Percentiles rank a stretch among this genome's conserved stretches.
phyloP scores from a whole-genome alignment of 163 green algal genomes.

The Volvox carteri region DNA sequence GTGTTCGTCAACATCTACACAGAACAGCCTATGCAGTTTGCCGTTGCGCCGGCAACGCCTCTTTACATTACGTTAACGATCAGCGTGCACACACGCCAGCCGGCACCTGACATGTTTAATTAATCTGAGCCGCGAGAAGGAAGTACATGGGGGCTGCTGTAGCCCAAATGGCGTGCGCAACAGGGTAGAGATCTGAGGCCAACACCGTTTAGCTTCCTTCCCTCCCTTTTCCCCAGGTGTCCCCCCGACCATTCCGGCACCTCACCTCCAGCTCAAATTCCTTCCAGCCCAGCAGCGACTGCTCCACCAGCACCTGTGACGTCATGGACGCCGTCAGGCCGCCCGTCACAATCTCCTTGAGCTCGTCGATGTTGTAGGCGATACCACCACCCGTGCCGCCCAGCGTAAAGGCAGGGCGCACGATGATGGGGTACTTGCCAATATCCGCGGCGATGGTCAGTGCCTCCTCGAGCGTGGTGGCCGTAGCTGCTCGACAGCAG shows the following conservation, averaged over 20 bases:
- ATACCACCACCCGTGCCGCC: conserved; percentile 97
- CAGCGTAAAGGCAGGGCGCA: conserved; percentile 98
- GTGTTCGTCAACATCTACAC: too few relatives aligned
- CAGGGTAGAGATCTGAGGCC: too few relatives aligned
- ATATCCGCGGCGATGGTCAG: conserved; percentile 84
- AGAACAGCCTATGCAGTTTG: too few relatives aligned
- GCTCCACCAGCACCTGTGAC: conserved; percentile 96
- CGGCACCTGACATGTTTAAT: too few relatives aligned
- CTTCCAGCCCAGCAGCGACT: conserved; percentile 98
- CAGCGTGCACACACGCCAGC: too few relatives aligned
- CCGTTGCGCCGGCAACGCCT: too few relatives aligned
- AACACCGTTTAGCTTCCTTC: too few relatives aligned
- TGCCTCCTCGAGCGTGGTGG: conserved; percentile 71
- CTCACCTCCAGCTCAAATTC: conserved; percentile 98
- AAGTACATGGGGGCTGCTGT: too few relatives aligned
- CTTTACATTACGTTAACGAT: too few relatives aligned
- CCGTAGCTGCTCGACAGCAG: conserved; percentile 57
- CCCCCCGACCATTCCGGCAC: background rate
- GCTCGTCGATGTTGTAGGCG: conserved; percentile 98
- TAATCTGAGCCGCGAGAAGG: too few relatives aligned
- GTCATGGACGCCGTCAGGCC: conserved; percentile 94
- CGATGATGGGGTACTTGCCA: conserved; percentile 96
- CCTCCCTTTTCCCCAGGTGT: background rate
- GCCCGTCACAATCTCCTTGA: conserved; percentile 84
- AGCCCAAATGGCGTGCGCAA: too few relatives aligned